A percentile compares a stretch with the other conserved stretches of the same genome.
Conservation (phyloP, 176 grass and related monocot genomes). For the Paspalum notatum region DNA sequence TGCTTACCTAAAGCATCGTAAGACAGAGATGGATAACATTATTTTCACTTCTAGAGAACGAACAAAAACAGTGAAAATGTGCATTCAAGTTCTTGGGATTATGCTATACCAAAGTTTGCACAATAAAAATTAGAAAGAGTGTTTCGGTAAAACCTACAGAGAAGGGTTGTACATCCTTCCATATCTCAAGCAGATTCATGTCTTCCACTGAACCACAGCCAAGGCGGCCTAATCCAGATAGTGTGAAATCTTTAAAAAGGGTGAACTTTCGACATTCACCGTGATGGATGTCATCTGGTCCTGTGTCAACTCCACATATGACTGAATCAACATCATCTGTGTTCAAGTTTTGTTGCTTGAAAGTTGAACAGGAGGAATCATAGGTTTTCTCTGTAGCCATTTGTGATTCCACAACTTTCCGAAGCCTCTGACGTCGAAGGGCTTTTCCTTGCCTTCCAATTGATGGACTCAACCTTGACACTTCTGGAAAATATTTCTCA, state of each 20-base stretch:
- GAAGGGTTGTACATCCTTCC: conserved; percentile 57
- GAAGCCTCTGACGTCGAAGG: conserved; percentile 63
- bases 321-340: conserved; percentile 24
- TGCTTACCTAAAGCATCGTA: conserved; percentile 18
- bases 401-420: conserved; percentile 65
- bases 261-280: conserved; percentile 50
- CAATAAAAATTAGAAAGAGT: conserved; percentile 20
- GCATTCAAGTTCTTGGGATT: conserved; percentile 20
- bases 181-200: conserved; percentile 64
- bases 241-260: conserved; percentile 76
- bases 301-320: conserved; percentile 16
- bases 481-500: conserved; percentile 76
- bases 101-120: conserved; percentile 3
- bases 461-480: conserved; percentile 74
- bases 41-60: neutral
- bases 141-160: conserved; percentile 47
- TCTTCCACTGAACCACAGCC: conserved; percentile 70
- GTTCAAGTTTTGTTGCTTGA: conserved; percentile 39
- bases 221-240: conserved; percentile 64
- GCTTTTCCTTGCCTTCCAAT: conserved; percentile 96
- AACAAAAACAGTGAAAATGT: conserved; percentile 36
- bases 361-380: conserved; percentile 33
- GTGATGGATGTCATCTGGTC: conserved; percentile 37
- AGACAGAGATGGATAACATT: conserved; percentile 8
- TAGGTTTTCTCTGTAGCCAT: conserved; percentile 18